Base-by-base conservation (phyloP, 2,329 filamentous ascomycete species). In the Trichoderma cornu-damae region DNA sequence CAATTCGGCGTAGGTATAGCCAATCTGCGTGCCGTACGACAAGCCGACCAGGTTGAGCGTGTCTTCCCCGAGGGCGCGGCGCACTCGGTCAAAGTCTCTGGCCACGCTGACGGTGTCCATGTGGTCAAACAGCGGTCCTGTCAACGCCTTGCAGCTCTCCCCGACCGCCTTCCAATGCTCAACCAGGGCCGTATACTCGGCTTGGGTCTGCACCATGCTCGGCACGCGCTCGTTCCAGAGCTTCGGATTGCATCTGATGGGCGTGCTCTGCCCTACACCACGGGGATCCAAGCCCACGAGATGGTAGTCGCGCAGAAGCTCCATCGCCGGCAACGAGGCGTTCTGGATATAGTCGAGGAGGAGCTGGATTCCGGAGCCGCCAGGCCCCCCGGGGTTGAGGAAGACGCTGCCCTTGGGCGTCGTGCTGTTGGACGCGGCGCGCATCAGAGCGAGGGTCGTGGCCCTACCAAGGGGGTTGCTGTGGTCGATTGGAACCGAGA, bases 121-220 rank as follows among this genome's bases (percentile, higher is more conserved):
- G 18, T 48, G 30, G 12, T 48, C 28, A 8, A 48, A 48, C 2
- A 34, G 6, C 30, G 12, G 28, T 3, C 44, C 44, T 2, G 44
- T 48, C 28, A 48, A 34, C 44, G 22, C 9, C 30, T 18, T 48
- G 44, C 44, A 48, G 28, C 18, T 28, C 11, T 48, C 28, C 7
- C 26, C 44, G 11, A 48, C 18, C 2, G 20, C 11, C 18, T 1
- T 48, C 44, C 44, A 48, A 3, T 48, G 44, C 5, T 34, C 14
- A 12, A 9, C 6, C 44, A 48, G 22, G 0, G 12, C 30, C 20
- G 18, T 30, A 3, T 24, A 48, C 6, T 48, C 28, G 4, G 16
- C 16, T 18, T 34, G 69, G 65, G 24, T 12, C 24, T 52, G 9
- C 8, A 42, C 28, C 35, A 30, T 52, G 2, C 16, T 42, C 5